phyloP scores from a whole-genome alignment of 768 basidiomycete species.

The Vishniacozyma victoriae region DNA sequence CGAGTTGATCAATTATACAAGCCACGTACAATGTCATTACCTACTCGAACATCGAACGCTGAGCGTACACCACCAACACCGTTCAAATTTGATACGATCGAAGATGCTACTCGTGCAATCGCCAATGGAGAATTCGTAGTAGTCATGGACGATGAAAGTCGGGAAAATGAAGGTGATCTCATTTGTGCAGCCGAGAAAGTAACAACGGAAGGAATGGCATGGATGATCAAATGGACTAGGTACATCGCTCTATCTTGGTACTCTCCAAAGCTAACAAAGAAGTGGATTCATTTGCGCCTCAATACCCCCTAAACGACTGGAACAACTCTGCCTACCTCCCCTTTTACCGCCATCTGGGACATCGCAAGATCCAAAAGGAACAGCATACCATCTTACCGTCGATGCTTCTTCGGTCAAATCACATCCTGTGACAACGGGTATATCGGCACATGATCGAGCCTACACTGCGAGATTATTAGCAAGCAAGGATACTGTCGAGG shows the following conservation, averaged over 20 bases:
- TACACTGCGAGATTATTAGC: constrained; percentile 80
- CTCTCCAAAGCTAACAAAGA: constrained; percentile 1
- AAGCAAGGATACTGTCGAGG: constrained; percentile 51
- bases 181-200: constrained; percentile 78
- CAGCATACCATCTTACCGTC: constrained; percentile 92
- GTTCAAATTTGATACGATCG: constrained; percentile 66
- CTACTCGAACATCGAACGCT: constrained; percentile 9
- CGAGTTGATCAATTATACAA: not conserved
- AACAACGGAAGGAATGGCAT: constrained; percentile 96
- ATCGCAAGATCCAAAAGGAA: constrained; percentile 73
- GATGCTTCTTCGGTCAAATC: constrained; percentile 61
- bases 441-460: constrained; percentile 90
- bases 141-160: constrained; percentile 91
- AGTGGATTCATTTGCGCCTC: constrained; percentile 94
- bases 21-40: constrained; percentile 25
- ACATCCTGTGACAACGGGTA: constrained; percentile 85
- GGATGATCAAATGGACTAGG: constrained; percentile 97
- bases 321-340: constrained; percentile 69
- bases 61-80: constrained; percentile 23
- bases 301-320: constrained; percentile 67
- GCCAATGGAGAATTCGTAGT: constrained; percentile 80
- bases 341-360: constrained; percentile 30
- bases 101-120: constrained; percentile 72
- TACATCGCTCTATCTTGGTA: no score
- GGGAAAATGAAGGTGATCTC: constrained; percentile 97